These are phyloP conservation scores for Trichoderma brevicompactum DNA, from an alignment of 2,329 filamentous ascomycete genomes.

Conservation along the genomic window DNA sequence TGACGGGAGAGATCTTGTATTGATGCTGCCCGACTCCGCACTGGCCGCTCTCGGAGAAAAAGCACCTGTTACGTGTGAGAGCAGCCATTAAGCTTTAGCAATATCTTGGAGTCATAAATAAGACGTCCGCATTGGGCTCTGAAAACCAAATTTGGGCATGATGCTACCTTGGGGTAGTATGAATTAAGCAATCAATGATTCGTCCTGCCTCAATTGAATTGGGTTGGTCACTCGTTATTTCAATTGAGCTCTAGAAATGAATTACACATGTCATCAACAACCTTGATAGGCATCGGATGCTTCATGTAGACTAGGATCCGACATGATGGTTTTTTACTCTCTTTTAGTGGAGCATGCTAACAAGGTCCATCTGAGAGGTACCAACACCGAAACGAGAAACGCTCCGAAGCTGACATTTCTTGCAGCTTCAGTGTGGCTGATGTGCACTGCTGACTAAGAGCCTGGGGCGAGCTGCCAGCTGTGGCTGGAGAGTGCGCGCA, in stretches of 20 bases:
- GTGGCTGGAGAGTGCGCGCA: slow-evolving; percentile 28
- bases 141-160: too few relatives aligned
- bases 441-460: slow-evolving; percentile 3
- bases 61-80: too few relatives aligned
- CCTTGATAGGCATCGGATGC: too few relatives aligned
- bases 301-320: too few relatives aligned
- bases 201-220: too few relatives aligned
- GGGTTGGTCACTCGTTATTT: too few relatives aligned
- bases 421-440: slow-evolving; percentile 1
- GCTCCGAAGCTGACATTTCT: neutral
- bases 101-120: slow-evolving; percentile 8
- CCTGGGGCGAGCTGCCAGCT: slow-evolving; percentile 26
- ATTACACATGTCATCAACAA: too few relatives aligned
- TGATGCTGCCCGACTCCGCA: slow-evolving; percentile 3
- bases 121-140: neutral
- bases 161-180: too few relatives aligned
- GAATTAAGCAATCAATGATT: too few relatives aligned
- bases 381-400: neutral
- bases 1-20: neutral
- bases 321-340: too few relatives aligned
- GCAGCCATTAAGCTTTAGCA: slow-evolving; percentile 4
- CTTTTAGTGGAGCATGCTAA: too few relatives aligned
- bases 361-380: neutral
- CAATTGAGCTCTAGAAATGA: too few relatives aligned
- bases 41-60: slow-evolving; percentile 15